These are phyloP conservation scores for Leucocoprinus leucothites DNA, from an alignment of 768 basidiomycete genomes.

Conservation along the genomic window DNA sequence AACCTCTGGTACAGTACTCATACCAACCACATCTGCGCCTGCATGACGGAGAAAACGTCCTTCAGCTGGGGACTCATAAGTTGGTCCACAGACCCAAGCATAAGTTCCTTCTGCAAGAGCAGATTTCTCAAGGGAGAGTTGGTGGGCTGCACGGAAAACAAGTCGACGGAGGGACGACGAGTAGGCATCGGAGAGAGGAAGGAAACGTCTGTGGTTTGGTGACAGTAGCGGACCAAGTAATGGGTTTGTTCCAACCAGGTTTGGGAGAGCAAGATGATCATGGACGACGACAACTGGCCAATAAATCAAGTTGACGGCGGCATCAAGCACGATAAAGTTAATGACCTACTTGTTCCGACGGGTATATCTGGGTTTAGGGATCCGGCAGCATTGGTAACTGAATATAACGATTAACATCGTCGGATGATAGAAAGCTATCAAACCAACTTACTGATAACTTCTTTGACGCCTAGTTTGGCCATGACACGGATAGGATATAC, in stretches of 20 bases:
- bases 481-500: conserved; percentile 79
- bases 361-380: conserved; percentile 69
- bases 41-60: conserved; percentile 70
- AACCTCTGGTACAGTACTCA: conserved; percentile 92
- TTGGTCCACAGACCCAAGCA: conserved; percentile 88
- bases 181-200: conserved; percentile 84
- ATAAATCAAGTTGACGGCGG: conserved; percentile 14
- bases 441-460: conserved; percentile 67
- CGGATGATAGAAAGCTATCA: too few relatives aligned
- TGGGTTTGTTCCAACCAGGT: conserved; percentile 73
- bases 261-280: conserved; percentile 83
- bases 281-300: conserved; percentile 73
- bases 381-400: conserved; percentile 89
- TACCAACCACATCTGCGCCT: conserved; percentile 90
- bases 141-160: conserved; percentile 68
- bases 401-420: neutral
- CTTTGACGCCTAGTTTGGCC: conserved; percentile 71
- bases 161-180: conserved; percentile 66
- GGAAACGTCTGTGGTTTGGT: conserved; percentile 65
- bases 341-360: conserved; percentile 73
- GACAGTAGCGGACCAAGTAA: conserved; percentile 70
- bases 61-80: conserved; percentile 88
- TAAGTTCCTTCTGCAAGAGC: conserved; percentile 81
- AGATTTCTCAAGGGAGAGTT: conserved; percentile 47
- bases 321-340: neutral